Evolutionary conservation across 805 yeast genomes (phyloP).

Genomic region (Tetrapisispora namnaoensis): DNA sequence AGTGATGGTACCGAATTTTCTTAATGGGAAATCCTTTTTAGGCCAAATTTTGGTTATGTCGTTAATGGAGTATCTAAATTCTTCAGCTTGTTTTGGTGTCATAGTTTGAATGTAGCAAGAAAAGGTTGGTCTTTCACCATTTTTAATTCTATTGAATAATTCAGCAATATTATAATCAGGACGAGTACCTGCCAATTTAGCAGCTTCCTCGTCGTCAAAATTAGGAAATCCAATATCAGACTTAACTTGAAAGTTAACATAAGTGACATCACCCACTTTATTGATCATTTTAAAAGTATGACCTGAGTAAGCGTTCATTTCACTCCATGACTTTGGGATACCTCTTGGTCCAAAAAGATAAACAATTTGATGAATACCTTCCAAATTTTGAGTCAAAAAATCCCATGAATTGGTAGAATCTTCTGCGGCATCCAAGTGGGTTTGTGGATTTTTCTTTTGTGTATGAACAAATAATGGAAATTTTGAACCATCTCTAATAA

Average conservation of each 20-base stretch:
- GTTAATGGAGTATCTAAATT: conserved; percentile 67
- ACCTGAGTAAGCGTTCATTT: conserved; percentile 56
- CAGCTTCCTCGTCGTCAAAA: conserved; percentile 38
- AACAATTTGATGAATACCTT: conserved; percentile 47
- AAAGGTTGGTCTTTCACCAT: conserved; percentile 34
- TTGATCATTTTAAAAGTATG: conserved; percentile 53
- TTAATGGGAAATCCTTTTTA: conserved; percentile 69
- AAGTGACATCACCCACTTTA: conserved; percentile 39
- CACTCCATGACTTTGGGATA: conserved; percentile 43
- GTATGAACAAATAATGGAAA: conserved; percentile 86
- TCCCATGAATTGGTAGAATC: conserved; percentile 53
- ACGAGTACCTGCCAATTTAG: conserved; percentile 35
- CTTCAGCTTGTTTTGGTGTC: conserved; percentile 70
- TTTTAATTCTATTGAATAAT: conserved; percentile 38
- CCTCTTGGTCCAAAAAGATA: conserved; percentile 54
- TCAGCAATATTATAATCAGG: conserved; percentile 41
- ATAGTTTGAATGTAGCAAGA: conserved; percentile 49
- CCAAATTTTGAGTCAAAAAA: conserved; percentile 45
- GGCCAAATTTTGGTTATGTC: conserved; percentile 91
- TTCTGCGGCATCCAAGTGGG: conserved; percentile 32
- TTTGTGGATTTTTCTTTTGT: conserved; percentile 70
- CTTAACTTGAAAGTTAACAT: conserved; percentile 46
- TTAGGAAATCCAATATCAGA: conserved; percentile 43
- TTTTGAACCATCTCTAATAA: conserved; percentile 66
- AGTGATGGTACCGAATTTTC: conserved; percentile 58